Evolutionary conservation across 345 rosid species (phyloP).

Genomic region (Eucalyptus sp.): DNA sequence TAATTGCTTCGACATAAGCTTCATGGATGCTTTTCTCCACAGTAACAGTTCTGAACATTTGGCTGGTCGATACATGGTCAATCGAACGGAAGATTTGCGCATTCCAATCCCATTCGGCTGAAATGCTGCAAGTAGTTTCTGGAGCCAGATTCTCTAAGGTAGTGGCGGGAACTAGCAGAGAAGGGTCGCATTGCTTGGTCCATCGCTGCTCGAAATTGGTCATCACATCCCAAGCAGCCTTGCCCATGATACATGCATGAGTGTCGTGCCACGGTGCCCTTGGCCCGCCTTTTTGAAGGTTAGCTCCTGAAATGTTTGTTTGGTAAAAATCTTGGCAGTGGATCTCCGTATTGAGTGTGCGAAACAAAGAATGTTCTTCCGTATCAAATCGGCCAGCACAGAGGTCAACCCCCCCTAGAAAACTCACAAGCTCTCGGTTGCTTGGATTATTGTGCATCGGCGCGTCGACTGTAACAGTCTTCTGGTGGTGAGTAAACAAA

Average conservation of each 20-base stretch:
- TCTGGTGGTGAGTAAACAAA: conserved; percentile 79
- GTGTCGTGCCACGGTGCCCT: conserved; percentile 93
- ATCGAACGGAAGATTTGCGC: conserved; percentile 79
- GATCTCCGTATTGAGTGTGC: conserved; percentile 27
- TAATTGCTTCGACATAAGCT: conserved; percentile 61
- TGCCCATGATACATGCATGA: conserved; percentile 56
- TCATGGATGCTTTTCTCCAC: conserved; percentile 74
- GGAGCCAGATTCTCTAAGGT: conserved; percentile 21
- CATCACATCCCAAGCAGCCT: conserved; percentile 64
- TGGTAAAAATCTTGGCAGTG: conserved; percentile 58
- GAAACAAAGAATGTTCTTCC: conserved; percentile 73
- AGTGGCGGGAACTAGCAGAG: conserved; percentile 26
- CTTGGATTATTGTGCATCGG: conserved; percentile 5
- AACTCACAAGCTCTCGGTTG: conserved; percentile 66
- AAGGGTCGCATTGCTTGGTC: conserved; percentile 63
- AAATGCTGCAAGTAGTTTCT: conserved; percentile 10
- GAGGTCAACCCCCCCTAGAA: conserved; percentile 77
- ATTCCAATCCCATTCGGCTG: conserved; percentile 42
- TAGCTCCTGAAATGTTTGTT: conserved; percentile 54
- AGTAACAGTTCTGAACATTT: conserved; percentile 25
- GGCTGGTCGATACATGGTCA: conserved; percentile 46
- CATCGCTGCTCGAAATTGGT: conserved; percentile 83
- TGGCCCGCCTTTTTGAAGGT: conserved; percentile 74
- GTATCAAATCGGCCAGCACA: conserved; percentile 81
- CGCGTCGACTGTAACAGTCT: conserved; percentile 56